Percentiles rank a stretch among this genome's conserved stretches.
Conservation (phyloP, 139 green algal genomes). For the Closterium sp. region DNA sequence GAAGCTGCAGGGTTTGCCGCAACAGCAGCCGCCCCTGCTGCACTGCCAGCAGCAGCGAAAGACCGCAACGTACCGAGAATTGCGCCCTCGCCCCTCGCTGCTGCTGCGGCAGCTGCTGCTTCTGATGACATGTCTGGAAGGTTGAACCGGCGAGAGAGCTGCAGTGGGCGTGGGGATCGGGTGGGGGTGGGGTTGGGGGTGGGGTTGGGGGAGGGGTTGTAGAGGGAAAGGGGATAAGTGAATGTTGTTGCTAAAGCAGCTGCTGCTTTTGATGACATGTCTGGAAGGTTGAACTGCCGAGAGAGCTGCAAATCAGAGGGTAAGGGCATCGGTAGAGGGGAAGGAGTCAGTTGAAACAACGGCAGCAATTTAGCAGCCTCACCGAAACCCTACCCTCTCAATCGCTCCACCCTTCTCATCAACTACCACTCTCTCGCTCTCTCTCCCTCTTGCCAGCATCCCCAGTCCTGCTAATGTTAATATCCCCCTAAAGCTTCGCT, state of each 20-base stretch:
- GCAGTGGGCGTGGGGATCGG: neutral
- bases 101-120: neutral
- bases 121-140: neutral
- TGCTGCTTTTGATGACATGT: too few species aligned
- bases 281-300: too few species aligned
- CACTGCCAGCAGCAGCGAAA: neutral
- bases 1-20: neutral
- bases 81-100: neutral
- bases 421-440: neutral
- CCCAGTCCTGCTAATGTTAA: slow-evolving; percentile 39
- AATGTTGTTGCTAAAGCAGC: too few species aligned
- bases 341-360: too few species aligned
- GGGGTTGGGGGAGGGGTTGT: too few species aligned
- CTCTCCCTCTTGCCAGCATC: slow-evolving; percentile 33
- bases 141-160: neutral
- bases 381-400: too few species aligned
- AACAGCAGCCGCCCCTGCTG: neutral
- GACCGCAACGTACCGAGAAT: neutral
- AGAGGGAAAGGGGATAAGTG: too few species aligned
- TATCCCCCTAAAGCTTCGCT: slow-evolving; percentile 8
- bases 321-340: too few species aligned
- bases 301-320: too few species aligned
- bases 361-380: too few species aligned
- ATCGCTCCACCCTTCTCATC: too few species aligned
- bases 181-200: neutral